phyloP scores from a whole-genome alignment of 1,284 basidiomycete species.

The Ustilago tritici region DNA sequence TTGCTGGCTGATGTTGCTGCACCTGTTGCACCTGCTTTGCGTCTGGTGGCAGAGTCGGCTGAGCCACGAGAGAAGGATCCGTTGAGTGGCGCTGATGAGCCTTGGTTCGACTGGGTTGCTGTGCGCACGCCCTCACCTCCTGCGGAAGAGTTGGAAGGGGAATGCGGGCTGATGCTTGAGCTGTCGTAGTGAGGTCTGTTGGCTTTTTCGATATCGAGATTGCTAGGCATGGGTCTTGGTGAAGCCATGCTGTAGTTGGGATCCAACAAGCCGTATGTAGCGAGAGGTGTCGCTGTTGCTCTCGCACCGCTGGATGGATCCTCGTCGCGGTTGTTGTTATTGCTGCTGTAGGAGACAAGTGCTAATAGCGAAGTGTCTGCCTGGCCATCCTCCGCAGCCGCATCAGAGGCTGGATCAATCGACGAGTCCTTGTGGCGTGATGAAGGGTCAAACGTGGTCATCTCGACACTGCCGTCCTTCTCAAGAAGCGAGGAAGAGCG shows the following conservation, averaged over 20 bases:
- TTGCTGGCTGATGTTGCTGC: conserved; percentile 1
- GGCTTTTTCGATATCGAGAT: conserved; percentile 32
- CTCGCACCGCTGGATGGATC: not conserved
- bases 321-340: not conserved
- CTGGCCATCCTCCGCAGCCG: not conserved
- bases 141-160: conserved; percentile 27
- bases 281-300: conserved; percentile 13
- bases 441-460: conserved; percentile 17
- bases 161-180: conserved; percentile 27
- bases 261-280: conserved; percentile 28
- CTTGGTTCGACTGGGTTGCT: conserved; percentile 19
- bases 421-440: conserved; percentile 13
- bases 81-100: conserved; percentile 32
- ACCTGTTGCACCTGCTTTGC: not conserved
- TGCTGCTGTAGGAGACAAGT: conserved; percentile 16
- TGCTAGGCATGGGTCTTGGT: conserved; percentile 16
- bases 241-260: conserved; percentile 41
- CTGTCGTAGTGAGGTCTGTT: conserved; percentile 20
- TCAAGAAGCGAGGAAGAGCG: conserved; percentile 41
- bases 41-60: conserved; percentile 15
- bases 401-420: not conserved
- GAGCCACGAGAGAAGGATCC: conserved; percentile 23
- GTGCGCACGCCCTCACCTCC: conserved; percentile 10
- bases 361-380: conserved; percentile 23
- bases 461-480: conserved; percentile 37